Evolutionary conservation across 139 green algal species (phyloP).

Genomic region (Trebouxia sp.): DNA sequence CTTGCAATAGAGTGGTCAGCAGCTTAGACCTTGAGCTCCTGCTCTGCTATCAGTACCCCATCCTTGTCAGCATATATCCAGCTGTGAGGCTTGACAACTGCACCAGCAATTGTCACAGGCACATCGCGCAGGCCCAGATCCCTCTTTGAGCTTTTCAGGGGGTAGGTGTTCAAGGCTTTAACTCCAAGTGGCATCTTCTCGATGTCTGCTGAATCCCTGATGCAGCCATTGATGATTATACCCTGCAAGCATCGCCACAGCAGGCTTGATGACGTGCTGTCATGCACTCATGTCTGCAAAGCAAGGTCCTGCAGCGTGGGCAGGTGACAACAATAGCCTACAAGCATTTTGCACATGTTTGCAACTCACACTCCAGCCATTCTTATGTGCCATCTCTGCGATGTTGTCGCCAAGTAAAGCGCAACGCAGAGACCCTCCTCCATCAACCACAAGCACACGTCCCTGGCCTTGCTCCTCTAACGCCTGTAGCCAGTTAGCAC

Average conservation of each 20-base stretch:
- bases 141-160: constrained; percentile 88
- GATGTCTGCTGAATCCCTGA: constrained; percentile 92
- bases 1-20: too few species aligned
- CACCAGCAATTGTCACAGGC: constrained; percentile 70
- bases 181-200: constrained; percentile 82
- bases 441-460: constrained; percentile 92
- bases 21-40: constrained; percentile 63
- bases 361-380: constrained; percentile 83
- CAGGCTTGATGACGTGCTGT: too few species aligned
- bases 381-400: constrained; percentile 83
- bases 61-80: constrained; percentile 91
- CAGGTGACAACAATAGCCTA: not conserved
- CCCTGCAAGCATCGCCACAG: constrained; percentile 63
- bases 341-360: not conserved
- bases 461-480: constrained; percentile 80
- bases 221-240: constrained; percentile 94
- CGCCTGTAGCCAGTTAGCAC: constrained; percentile 38
- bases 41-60: constrained; percentile 74
- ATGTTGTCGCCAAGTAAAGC: constrained; percentile 95
- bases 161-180: constrained; percentile 87
- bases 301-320: not conserved
- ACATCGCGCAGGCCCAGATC: constrained; percentile 84
- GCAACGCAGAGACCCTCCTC: constrained; percentile 83
- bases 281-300: not conserved
- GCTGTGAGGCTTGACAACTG: constrained; percentile 72